Percentiles rank a stretch among this genome's conserved stretches.
phyloP scores from a whole-genome alignment of 176 grass and related monocot species.

The Dendrocalamus sinicus region DNA sequence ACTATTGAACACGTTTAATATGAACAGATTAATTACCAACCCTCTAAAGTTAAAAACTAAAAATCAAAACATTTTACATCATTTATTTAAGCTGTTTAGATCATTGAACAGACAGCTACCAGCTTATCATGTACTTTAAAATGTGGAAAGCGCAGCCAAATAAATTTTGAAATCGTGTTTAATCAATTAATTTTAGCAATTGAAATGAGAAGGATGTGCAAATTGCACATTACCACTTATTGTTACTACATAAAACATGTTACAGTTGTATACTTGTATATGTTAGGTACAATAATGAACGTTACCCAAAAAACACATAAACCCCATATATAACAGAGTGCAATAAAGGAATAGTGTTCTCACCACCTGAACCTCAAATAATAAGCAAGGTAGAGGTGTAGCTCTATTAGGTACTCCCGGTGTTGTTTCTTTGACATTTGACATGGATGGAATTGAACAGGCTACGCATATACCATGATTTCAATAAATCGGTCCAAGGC shows the following conservation, averaged over 20 bases:
- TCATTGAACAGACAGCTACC: neutral
- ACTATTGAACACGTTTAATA: neutral
- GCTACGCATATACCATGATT: slow-evolving; percentile 28
- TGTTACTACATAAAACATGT: neutral
- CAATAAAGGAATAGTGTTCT: slow-evolving; percentile 3
- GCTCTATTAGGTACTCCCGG: neutral
- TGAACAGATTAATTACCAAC: neutral
- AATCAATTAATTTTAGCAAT: neutral
- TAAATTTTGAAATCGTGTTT: neutral
- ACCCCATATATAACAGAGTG: neutral
- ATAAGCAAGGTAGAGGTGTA: slow-evolving; percentile 11
- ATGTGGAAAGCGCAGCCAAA: neutral
- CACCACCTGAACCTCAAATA: neutral
- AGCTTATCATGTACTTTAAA: neutral
- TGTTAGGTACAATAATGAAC: neutral
- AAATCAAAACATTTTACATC: neutral
- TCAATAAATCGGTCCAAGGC: neutral
- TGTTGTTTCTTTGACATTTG: slow-evolving; percentile 7
- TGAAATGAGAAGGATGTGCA: neutral
- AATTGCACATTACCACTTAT: neutral
- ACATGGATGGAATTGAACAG: slow-evolving; percentile 20
- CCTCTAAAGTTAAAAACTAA: neutral
- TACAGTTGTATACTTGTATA: neutral
- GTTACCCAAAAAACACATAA: slow-evolving; percentile 1
- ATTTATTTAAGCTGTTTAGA: slow-evolving; percentile 1